Evolutionary conservation across 1,284 basidiomycete genomes (phyloP).

Genomic region (Thelephora terrestris): DNA sequence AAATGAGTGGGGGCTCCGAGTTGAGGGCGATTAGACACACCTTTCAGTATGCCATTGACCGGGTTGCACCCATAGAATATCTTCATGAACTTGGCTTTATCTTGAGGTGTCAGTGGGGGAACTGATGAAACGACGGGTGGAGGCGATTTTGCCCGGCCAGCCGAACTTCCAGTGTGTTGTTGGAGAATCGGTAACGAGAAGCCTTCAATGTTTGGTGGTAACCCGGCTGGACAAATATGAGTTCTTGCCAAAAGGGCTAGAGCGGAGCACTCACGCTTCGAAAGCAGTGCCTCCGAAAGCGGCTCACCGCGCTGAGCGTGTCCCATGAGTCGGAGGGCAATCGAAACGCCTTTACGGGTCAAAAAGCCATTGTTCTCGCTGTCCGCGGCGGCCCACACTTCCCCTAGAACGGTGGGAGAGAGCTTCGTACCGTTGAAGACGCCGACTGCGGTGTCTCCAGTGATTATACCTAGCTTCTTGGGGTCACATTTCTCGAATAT

Average conservation of each 20-base stretch:
- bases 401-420: conserved; percentile 69
- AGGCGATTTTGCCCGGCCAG: conserved; percentile 44
- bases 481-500: conserved; percentile 64
- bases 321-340: conserved; percentile 84
- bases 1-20: neutral
- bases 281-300: conserved; percentile 48
- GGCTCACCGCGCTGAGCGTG: conserved; percentile 86
- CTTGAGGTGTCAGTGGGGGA: conserved; percentile 65
- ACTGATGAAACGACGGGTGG: conserved; percentile 31
- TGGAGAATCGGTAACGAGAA: conserved; percentile 35
- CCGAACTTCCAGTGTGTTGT: conserved; percentile 45
- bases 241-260: neutral
- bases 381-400: conserved; percentile 93
- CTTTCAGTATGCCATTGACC: conserved; percentile 65
- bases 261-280: conserved; percentile 45
- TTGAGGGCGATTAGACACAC: conserved; percentile 28
- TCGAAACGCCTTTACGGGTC: conserved; percentile 75
- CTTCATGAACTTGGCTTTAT: conserved; percentile 74
- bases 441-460: conserved; percentile 77
- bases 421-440: conserved; percentile 76
- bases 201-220: conserved; percentile 74
- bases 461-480: conserved; percentile 72
- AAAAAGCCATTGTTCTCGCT: conserved; percentile 89
- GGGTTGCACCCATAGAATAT: conserved; percentile 73
- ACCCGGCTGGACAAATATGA: conserved; percentile 50